Conservation (phyloP, 306 rosid genomes). For the Ochetophila trinervis region DNA sequence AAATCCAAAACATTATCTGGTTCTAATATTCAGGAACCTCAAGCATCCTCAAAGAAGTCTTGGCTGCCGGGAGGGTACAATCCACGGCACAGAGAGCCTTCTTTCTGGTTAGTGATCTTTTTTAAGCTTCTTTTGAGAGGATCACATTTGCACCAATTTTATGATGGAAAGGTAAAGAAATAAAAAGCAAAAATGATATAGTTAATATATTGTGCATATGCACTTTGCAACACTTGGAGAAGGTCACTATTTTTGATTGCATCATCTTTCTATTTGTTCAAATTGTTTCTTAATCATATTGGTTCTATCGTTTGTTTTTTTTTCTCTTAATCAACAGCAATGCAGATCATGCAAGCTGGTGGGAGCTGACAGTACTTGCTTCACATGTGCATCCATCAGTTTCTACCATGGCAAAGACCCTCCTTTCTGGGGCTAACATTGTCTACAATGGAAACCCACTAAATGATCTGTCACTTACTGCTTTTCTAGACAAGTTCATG, state of each 20-base stretch:
- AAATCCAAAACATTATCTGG: conserved; percentile 28
- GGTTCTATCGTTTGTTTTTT: neutral
- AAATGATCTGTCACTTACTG: conserved; percentile 66
- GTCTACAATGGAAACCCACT: conserved; percentile 89
- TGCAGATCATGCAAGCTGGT: conserved; percentile 87
- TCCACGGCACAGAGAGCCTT: conserved; percentile 80
- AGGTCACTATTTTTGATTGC: no score
- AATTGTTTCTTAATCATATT: neutral
- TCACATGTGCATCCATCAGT: conserved; percentile 94
- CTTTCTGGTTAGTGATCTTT: conserved; percentile 58
- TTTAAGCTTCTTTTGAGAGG: conserved; percentile 5
- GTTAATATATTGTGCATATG: no score
- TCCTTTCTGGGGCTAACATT: conserved; percentile 87
- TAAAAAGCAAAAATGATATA: no score
- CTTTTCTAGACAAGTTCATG: conserved; percentile 95
- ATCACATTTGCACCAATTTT: neutral
- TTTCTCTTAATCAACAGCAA: conserved; percentile 47
- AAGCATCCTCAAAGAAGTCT: conserved; percentile 38
- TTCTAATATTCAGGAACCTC: conserved; percentile 32
- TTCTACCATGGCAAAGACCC: conserved; percentile 81
- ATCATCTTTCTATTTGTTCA: neutral
- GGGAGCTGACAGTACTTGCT: conserved; percentile 87
- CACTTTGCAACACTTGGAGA: neutral
- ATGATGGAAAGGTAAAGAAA: neutral
- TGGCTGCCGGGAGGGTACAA: conserved; percentile 78